Base-by-base conservation (phyloP, 1,284 basidiomycete species). In the Ceratobasidium sp. region DNA sequence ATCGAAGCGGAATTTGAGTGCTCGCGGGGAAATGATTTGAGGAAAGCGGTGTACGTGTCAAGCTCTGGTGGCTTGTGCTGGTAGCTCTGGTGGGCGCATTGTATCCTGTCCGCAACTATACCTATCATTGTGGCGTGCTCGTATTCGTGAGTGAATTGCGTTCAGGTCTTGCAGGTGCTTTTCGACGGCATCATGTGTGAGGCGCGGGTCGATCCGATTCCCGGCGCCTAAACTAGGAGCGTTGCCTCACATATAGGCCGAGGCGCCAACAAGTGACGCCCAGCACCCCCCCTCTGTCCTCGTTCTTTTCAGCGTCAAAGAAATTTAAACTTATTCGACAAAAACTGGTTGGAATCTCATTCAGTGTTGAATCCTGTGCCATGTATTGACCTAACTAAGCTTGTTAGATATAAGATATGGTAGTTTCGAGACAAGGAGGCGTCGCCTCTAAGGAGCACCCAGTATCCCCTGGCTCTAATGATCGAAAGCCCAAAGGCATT, bases 401-500 rank as follows among this genome's bases (percentile, higher is more conserved):
- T 68, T 54, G 52, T 33, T 68, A 10, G n/a, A 67, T 28, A 50
- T 26, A 13, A n/a, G 62, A n/a, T 28, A 75, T 75, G 61, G 61
- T 40, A 2, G 46, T 61, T 17, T 56, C 61, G 5, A 75, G 46
- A 48, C 33, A 33, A 33, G 50, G 40, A n/a, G 48, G 50, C 38
- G 13, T 50, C 2, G 4, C 28, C 2, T 56, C 73, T 48, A 75
- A 75, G 26, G 50, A 65, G n/a, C 48, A n/a, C 33, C 28, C 38
- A 23, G 12, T 23, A 26, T 75, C 73, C 20, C 48, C 48, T 3
- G 33, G 15, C 28, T 44, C 61, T 50, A 1, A 44, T 1, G 71
- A 75, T 9, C 44, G 73, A 28, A 75, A 66, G 38, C 23, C 59
- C 26, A 75, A 75, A 52, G 62, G 62, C 1, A 28, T 75, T 65